Conservation (phyloP, 2,329 filamentous ascomycete species). For the Botrytis paeoniae region DNA sequence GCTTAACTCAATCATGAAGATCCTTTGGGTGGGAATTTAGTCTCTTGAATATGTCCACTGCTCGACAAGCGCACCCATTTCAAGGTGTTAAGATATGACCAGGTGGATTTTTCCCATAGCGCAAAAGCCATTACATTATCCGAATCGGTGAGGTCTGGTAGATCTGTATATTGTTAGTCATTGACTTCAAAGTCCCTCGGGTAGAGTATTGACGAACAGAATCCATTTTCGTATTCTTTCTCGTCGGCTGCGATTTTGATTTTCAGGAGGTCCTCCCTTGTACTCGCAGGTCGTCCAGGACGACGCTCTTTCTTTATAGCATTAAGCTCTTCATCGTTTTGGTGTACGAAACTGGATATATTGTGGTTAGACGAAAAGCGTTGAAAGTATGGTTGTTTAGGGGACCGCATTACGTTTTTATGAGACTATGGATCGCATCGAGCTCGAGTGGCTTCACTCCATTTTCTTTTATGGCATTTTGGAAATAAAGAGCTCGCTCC, state of each 20-base stretch:
- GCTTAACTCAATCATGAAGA: constrained; percentile 29
- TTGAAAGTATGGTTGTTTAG: not conserved
- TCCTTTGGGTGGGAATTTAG: constrained; percentile 74
- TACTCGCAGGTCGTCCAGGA: constrained; percentile 73
- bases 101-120: constrained; percentile 82
- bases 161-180: constrained; percentile 43
- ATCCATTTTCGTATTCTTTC: constrained; percentile 79
- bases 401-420: constrained; percentile 54
- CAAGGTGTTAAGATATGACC: constrained; percentile 73
- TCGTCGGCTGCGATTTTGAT: constrained; percentile 67
- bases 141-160: constrained; percentile 71
- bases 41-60: constrained; percentile 61
- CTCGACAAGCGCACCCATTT: constrained; percentile 73
- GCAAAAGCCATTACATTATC: constrained; percentile 64
- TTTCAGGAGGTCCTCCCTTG: constrained; percentile 73
- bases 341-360: constrained; percentile 55
- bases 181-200: not conserved
- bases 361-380: not conserved
- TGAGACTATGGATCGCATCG: constrained; percentile 57
- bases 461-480: constrained; percentile 58
- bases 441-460: constrained; percentile 50
- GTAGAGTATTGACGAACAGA: constrained; percentile 56
- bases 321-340: constrained; percentile 68
- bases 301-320: constrained; percentile 66
- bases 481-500: constrained; percentile 68